These are phyloP conservation scores for Penicillium canariense DNA, from an alignment of 495 filamentous ascomycete genomes.

Conservation along the genomic window DNA sequence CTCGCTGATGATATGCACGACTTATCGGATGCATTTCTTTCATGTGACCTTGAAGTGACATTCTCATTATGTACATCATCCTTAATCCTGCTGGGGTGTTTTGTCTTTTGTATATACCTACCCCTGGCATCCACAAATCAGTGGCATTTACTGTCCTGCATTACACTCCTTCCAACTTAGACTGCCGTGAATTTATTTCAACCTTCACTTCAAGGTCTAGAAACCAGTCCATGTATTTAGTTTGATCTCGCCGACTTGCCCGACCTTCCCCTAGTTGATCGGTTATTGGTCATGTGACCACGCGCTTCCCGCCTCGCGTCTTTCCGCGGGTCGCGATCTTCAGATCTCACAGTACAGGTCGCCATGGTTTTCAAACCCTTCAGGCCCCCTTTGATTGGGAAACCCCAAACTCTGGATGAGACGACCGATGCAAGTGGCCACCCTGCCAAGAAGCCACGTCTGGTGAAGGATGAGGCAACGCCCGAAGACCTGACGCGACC, in stretches of 20 bases:
- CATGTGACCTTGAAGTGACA: slow-evolving; percentile 15
- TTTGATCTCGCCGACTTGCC: background rate
- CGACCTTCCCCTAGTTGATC: background rate
- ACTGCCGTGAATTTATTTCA: background rate
- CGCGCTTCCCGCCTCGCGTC: slow-evolving; percentile 20
- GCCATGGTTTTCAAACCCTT: slow-evolving; percentile 50
- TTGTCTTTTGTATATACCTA: slow-evolving; percentile 10
- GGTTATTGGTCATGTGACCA: slow-evolving; percentile 14
- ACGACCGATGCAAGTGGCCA: slow-evolving; percentile 5
- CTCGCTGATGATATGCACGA: slow-evolving; percentile 16
- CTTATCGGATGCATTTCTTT: slow-evolving; percentile 4
- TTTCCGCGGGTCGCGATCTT: slow-evolving; percentile 4
- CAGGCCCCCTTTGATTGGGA: slow-evolving; percentile 44
- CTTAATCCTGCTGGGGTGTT: slow-evolving; percentile 11
- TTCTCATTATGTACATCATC: slow-evolving; percentile 11
- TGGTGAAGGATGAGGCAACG: slow-evolving; percentile 21
- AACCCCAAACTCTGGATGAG: slow-evolving; percentile 14
- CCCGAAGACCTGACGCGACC: slow-evolving; percentile 7
- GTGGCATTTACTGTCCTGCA: slow-evolving; percentile 1
- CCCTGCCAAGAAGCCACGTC: slow-evolving; percentile 34
- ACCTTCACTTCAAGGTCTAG: background rate
- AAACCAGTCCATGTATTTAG: no score
- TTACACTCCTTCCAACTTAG: background rate
- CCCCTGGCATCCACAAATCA: slow-evolving; percentile 3
- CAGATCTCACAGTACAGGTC: slow-evolving; percentile 9